phyloP scores from a whole-genome alignment of 495 filamentous ascomycete genomes.

The Cercophora sp. region DNA sequence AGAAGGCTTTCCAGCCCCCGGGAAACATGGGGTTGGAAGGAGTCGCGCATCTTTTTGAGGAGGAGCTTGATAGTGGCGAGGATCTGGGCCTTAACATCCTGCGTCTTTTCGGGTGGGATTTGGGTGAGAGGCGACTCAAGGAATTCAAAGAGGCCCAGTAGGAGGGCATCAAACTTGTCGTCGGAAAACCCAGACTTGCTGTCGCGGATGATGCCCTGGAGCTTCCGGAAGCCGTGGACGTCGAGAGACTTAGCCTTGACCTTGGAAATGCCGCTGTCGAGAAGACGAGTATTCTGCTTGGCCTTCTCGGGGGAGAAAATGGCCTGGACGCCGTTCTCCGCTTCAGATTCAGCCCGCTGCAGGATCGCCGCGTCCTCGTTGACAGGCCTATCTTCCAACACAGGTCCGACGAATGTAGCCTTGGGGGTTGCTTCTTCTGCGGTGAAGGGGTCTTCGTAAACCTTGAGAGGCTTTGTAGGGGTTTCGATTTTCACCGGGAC shows the following conservation, averaged over 20 bases:
- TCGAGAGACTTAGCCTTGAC: conserved; percentile 70
- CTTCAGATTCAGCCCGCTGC: conserved; percentile 15
- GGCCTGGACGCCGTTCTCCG: conserved; percentile 18
- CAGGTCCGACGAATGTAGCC: conserved; percentile 38
- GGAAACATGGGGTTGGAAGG: conserved; percentile 61
- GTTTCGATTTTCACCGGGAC: conserved; percentile 24
- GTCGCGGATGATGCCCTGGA: conserved; percentile 75
- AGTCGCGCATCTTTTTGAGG: conserved; percentile 59
- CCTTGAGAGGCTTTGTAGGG: conserved; percentile 42
- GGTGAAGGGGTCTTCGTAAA: conserved; percentile 59
- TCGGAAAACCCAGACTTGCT: conserved; percentile 55
- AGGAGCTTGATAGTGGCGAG: conserved; percentile 76
- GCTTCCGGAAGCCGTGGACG: conserved; percentile 81
- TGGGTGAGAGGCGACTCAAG: conserved; percentile 54
- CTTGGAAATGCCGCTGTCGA: conserved; percentile 72
- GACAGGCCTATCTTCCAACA: conserved; percentile 48
- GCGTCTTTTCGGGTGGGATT: conserved; percentile 50
- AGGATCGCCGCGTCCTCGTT: conserved; percentile 51
- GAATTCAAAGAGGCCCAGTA: conserved; percentile 70
- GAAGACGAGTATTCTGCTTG: conserved; percentile 52
- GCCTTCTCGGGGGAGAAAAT: conserved; percentile 45
- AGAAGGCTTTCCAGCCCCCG: conserved; percentile 65
- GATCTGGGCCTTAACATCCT: conserved; percentile 80
- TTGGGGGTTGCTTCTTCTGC: conserved; percentile 43
- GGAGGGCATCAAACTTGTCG: conserved; percentile 67